Evolutionary conservation across 208 protist species (phyloP), one percentile per base, ranked within the genome.

Genomic region (Acanthamoeba castellanii): DNA sequence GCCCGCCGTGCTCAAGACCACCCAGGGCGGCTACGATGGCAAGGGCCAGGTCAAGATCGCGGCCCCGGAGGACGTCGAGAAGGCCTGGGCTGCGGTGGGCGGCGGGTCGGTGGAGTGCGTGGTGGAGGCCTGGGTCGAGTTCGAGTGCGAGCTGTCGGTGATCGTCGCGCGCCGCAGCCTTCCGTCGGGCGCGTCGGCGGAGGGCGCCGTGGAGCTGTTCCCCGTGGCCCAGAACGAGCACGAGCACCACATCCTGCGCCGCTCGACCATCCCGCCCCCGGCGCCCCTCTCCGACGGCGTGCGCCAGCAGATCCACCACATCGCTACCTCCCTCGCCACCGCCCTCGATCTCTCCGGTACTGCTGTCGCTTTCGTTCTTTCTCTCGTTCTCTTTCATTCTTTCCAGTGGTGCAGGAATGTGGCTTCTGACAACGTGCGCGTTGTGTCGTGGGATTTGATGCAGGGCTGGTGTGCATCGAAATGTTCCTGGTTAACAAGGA

Each of bases 91-190:
- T 30, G 95, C 90, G 37, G 88, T 96, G 7, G 66, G 50, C 3
- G 55, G 82, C n/a, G n/a, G n/a, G n/a, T n/a, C n/a, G 25, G 82
- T 64, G 8, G 52, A 59, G 30, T 90, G 82, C 61, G 47, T 93
- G 5, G 57, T 93, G 7, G 97, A 98, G 96, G 72, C 90, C 30
- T 98, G 89, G 93, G 95, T 96, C 5, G 20, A 42, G 9, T 98
- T 97, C 82, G 64, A 22, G 11, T 95, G 70, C 59, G 97, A 98
- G 95, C 78, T 98, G 22, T 97, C 97, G 11, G 96, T 98, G 4
- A 98, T 98, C 94, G 98, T 98, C 32, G 97, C 94, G 11, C 95
- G 97, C 68, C 57, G 91, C n/a, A 37, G 92, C 2, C 74, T 95
- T 50, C 93, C 93, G 6, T 81, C 72, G 27, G 72, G 37, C 4